Conservation (phyloP, 1,284 basidiomycete species). For the Trichosporon faecale region DNA sequence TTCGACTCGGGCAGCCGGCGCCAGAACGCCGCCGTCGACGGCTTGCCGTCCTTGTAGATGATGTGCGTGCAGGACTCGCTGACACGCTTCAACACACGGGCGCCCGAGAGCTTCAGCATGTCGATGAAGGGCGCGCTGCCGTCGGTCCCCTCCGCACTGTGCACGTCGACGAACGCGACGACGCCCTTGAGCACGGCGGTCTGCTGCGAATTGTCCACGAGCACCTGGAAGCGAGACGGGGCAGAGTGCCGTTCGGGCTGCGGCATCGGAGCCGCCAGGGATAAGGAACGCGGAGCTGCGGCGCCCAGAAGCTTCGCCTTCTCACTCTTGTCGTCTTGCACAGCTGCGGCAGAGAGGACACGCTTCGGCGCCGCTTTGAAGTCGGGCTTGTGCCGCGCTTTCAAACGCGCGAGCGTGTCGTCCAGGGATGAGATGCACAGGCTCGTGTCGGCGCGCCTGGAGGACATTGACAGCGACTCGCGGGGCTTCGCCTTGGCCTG, state of each 20-base stretch:
- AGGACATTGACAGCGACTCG: constrained; percentile 24
- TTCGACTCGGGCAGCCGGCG: constrained; percentile 59
- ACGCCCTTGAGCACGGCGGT: constrained; percentile 62
- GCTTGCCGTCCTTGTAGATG: constrained; percentile 80
- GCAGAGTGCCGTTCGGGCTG: background rate
- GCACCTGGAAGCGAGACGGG: constrained; percentile 1
- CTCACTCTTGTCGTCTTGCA: background rate
- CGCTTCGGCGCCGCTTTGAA: constrained; percentile 4
- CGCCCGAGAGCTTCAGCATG: constrained; percentile 76
- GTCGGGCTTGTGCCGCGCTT: constrained; percentile 1
- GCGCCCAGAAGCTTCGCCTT: background rate
- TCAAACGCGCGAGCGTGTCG: constrained; percentile 43
- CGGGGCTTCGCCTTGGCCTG: background rate
- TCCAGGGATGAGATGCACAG: constrained; percentile 40
- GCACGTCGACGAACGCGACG: constrained; percentile 82
- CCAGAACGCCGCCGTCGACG: constrained; percentile 72
- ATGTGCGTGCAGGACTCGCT: constrained; percentile 72
- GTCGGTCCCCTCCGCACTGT: constrained; percentile 80
- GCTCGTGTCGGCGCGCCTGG: constrained; percentile 38
- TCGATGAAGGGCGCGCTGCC: constrained; percentile 77
- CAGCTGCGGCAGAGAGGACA: background rate
- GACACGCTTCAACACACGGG: constrained; percentile 59
- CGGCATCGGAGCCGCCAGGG: background rate
- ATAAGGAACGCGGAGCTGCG: background rate
- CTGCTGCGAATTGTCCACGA: background rate